Percentiles rank a stretch among this genome's conserved stretches.
These are phyloP conservation scores for Moricandia arvensis DNA, from an alignment of 345 rosid species.

Conservation along the genomic window DNA sequence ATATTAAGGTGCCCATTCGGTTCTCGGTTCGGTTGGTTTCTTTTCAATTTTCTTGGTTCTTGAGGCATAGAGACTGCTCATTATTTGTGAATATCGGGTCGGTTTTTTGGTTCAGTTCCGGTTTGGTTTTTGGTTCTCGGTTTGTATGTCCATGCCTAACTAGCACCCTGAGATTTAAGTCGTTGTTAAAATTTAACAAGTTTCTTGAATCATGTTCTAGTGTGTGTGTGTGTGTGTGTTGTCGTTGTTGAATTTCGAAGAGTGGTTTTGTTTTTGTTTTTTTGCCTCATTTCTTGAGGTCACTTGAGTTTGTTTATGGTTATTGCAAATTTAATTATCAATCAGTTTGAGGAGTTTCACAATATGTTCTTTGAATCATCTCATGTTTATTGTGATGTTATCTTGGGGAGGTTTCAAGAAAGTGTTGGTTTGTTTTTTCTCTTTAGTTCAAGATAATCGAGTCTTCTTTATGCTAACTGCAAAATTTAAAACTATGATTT, in stretches of 20 bases:
- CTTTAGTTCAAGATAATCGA: too few relatives aligned
- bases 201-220: neutral
- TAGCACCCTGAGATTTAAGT: neutral
- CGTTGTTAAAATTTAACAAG: neutral
- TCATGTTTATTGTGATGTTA: neutral
- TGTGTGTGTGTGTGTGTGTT: neutral
- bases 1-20: too few relatives aligned
- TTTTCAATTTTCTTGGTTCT: neutral
- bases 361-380: neutral
- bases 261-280: neutral
- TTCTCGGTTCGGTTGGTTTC: neutral
- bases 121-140: too few relatives aligned
- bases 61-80: too few relatives aligned
- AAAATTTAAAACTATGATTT: slow-evolving; percentile 9
- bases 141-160: neutral
- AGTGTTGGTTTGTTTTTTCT: neutral
- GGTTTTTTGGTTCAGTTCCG: too few relatives aligned
- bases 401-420: slow-evolving; percentile 3
- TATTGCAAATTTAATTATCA: neutral
- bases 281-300: neutral
- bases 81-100: too few relatives aligned
- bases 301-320: neutral
- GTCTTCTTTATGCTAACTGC: too few relatives aligned
- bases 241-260: neutral
- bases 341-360: neutral